phyloP scores from a whole-genome alignment of 179 eudicot species.

The Dionaea muscipula region DNA sequence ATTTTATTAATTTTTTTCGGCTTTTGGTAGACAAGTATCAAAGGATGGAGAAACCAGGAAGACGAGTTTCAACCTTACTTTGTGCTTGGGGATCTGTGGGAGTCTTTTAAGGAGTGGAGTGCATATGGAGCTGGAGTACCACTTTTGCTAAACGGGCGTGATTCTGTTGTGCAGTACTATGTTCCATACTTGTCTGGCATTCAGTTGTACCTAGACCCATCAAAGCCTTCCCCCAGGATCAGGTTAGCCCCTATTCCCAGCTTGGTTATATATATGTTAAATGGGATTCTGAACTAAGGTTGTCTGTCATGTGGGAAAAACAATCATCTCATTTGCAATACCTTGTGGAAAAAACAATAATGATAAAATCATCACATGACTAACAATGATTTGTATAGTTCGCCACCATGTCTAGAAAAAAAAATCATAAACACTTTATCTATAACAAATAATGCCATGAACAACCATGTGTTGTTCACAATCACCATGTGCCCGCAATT shows the following conservation, averaged over 20 bases:
- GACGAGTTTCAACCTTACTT: constrained; percentile 27
- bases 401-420: too few relatives aligned
- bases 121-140: constrained; percentile 59
- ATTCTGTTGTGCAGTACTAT: constrained; percentile 47
- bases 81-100: constrained; percentile 50
- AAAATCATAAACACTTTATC: too few relatives aligned
- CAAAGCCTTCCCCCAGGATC: constrained; percentile 17
- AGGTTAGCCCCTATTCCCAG: constrained; percentile 18
- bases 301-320: too few relatives aligned
- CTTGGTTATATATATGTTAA: too few relatives aligned
- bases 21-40: constrained; percentile 27
- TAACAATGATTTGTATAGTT: too few relatives aligned
- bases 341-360: too few relatives aligned
- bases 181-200: constrained; percentile 51
- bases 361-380: too few relatives aligned
- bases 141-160: constrained; percentile 29
- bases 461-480: too few relatives aligned
- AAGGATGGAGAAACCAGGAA: constrained; percentile 21
- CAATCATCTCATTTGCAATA: too few relatives aligned
- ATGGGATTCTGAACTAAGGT: too few relatives aligned
- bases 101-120: constrained; percentile 52
- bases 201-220: constrained; percentile 39
- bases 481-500: too few relatives aligned
- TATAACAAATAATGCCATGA: too few relatives aligned
- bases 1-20: background rate